Evolutionary conservation across 768 basidiomycete species (phyloP), one percentile per base, ranked within the genome.

Genomic region (Suillus cothurnatus): DNA sequence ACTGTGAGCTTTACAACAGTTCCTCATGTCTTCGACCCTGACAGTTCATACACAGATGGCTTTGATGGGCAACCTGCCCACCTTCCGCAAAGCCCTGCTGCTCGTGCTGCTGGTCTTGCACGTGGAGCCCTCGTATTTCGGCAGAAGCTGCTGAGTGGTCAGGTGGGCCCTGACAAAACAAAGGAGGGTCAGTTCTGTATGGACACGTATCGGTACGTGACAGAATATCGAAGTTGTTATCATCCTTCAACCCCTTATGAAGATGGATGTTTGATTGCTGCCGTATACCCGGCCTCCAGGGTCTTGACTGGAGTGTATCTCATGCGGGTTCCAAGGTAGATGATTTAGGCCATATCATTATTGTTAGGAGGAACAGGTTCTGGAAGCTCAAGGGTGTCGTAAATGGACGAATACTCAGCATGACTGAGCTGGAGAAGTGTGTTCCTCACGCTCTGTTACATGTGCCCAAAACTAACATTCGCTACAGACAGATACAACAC

Each of bases 261-360:
- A 92, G 92, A 59, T 95, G 93, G 93, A 94, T 95, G 93, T 95
- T 95, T 69, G 93, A 95, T 73, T 93, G 92, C 74, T 92, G 87
- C 68, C 90, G 93, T 63, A 81, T 95, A 23, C 93, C 93, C 3
- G 90, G 91, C 1, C 75, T 80, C 12, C 83, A 89, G 53, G 90
- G 91, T 21, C 77, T 87, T 4, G 95, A 98, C 73, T 92, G 92
- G 86, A 87, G 88, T 67, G 78, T 88, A 23, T 86, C 88, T 19
- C 86, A 92, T 67, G 88, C 92, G 0, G 88, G 88, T 12, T 67
- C 59, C 47, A 66, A 64, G 38, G 67, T 66, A n/a, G 63, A 67
- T n/a, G 81, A 88, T 59, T 83, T 86, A 23, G 93, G 93, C 0
- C 93, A 96, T 74, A 84, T 98, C 65, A 80, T 96, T 55, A 91